Base-by-base conservation (phyloP, 176 grass and related monocot species). In the Thinopyrum elongatum region DNA sequence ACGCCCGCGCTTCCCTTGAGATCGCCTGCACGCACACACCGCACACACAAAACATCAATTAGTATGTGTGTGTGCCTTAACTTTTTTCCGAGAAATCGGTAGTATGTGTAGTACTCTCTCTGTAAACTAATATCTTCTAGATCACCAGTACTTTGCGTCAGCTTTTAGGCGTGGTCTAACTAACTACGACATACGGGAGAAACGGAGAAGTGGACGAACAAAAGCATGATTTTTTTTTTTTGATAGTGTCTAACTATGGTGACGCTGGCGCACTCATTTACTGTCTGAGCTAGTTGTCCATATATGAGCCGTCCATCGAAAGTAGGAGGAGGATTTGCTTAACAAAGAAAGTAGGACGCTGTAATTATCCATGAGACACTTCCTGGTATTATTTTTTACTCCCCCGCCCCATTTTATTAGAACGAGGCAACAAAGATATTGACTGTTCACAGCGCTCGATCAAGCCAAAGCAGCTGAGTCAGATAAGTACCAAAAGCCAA, bases 11-110 rank as follows among this genome's bases (percentile, higher is more conserved):
- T 38, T 95, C 93, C 59, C 81, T 14, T 2, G 69, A 77, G 51
- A 93, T 93, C 76, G 93, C 90, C 93, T 95, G 80, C 59, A 77
- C 4, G 35, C 67, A 14, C 8, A 6, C 46, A 47, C 46, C 1
- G 27, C n/a, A 4, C 27, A 65, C 62, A 22, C 5, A 13, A 68
- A 53, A 53, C 10, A 22, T 13, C 55, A 2, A 4, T 79, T 34
- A 76, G 14, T 23, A 28, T 30, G 58, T 29, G 15, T 17, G 27
- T 26, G 0, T 17, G 6, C 15, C 5, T 53, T 6, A 2, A 6
- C 1, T 21, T 55, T 55, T 55, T 16, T 5, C 4, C 41, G 1
- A 11, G 4, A 1, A 47, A 47, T 47, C 1, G 3, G 10, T 41
- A 51, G 3, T 12, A 44, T 44, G 41, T 44, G 10, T 44, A 44